These are phyloP conservation scores for Cyberlindnera petersonii DNA, from an alignment of 805 yeast species.

Conservation along the genomic window DNA sequence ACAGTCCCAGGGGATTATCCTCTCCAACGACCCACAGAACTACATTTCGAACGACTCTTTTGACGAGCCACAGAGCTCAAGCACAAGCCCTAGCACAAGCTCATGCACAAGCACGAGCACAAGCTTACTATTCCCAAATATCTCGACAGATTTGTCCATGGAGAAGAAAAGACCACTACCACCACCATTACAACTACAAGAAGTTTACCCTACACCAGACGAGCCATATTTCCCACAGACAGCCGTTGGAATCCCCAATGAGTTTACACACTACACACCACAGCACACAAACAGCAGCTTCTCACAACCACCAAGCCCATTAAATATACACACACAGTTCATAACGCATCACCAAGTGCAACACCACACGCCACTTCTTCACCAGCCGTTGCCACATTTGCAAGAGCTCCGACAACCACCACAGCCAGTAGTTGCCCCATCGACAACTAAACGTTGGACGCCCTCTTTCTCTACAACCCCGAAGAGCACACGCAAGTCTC, in stretches of 20 bases:
- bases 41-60: too few relatives aligned
- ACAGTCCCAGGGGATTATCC: too few relatives aligned
- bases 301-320: constrained; percentile 10
- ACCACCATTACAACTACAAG: constrained; percentile 6
- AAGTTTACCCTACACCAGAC: constrained; percentile 16
- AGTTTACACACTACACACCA: constrained; percentile 9
- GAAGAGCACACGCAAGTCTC: too few relatives aligned
- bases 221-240: constrained; percentile 11
- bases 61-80: too few relatives aligned
- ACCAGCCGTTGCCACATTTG: neutral
- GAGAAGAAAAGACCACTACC: constrained; percentile 12
- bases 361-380: neutral
- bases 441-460: too few relatives aligned
- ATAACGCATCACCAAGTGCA: neutral
- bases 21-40: too few relatives aligned
- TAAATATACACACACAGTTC: neutral
- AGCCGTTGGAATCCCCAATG: constrained; percentile 4
- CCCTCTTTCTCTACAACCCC: too few relatives aligned
- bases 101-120: too few relatives aligned
- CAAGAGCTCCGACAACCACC: neutral
- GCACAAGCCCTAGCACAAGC: too few relatives aligned
- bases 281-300: constrained; percentile 1
- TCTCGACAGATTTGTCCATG: constrained; percentile 8
- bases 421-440: too few relatives aligned
- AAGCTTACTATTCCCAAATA: constrained; percentile 11